Evolutionary conservation across 139 green algal species (phyloP).

Genomic region (Ulvella scutata): DNA sequence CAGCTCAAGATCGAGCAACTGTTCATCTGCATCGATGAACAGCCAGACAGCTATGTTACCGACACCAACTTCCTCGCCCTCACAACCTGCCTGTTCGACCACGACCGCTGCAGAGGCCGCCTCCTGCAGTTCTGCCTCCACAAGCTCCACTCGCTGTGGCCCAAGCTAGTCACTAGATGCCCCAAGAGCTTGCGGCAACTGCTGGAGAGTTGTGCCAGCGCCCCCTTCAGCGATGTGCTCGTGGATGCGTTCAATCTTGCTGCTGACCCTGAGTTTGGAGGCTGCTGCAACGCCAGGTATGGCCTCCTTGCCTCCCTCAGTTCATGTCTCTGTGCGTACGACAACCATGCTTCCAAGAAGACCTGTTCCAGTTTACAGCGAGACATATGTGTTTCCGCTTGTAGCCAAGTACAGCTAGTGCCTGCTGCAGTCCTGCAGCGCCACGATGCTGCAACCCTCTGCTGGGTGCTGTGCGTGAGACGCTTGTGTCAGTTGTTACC

Average conservation of each 20-base stretch:
- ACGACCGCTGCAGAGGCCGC: not conserved
- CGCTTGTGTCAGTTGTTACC: no score
- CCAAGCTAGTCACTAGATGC: not conserved
- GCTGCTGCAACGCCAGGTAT: conserved; percentile 1
- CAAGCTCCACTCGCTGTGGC: not conserved
- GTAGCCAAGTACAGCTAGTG: no score
- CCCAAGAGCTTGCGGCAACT: not conserved
- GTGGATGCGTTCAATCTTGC: not conserved
- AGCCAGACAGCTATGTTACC: not conserved
- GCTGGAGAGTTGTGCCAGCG: not conserved
- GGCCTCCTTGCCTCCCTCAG: not conserved
- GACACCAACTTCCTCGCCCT: conserved; percentile 2
- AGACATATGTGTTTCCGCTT: no score
- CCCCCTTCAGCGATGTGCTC: not conserved
- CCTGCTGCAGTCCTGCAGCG: no score
- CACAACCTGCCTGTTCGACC: not conserved
- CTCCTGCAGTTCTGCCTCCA: not conserved
- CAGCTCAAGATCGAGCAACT: not conserved
- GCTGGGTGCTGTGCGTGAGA: no score
- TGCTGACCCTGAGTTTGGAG: not conserved
- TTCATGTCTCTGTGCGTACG: no score
- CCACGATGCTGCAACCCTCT: no score
- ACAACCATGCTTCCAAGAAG: no score
- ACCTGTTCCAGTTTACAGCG: no score
- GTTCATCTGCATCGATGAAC: not conserved